phyloP scores from a whole-genome alignment of 2,329 filamentous ascomycete genomes.

The Colletotrichum trifolii region DNA sequence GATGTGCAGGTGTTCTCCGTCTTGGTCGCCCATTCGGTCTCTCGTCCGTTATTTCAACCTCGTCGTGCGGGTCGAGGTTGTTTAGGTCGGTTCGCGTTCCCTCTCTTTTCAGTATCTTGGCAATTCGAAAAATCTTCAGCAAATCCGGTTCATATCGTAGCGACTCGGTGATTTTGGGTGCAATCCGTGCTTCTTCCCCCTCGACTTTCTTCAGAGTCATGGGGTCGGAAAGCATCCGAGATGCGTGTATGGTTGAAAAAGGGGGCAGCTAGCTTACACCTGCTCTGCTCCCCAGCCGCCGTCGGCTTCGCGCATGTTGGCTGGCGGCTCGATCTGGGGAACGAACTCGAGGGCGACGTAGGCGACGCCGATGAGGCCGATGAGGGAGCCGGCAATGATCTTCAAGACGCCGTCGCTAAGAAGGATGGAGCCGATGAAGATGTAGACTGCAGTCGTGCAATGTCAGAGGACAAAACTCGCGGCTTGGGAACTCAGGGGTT shows the following conservation, averaged over 20 bases:
- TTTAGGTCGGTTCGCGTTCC: constrained; percentile 10
- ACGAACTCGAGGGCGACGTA: constrained; percentile 83
- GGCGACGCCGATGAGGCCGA: constrained; percentile 81
- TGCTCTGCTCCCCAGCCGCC: constrained; percentile 82
- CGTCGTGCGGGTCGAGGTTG: not conserved
- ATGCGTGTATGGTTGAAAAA: constrained; percentile 35
- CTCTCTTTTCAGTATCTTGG: constrained; percentile 37
- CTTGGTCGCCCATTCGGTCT: constrained; percentile 7
- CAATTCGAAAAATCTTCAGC: constrained; percentile 34
- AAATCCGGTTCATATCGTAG: constrained; percentile 34
- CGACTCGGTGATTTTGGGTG: constrained; percentile 7
- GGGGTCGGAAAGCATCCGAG: constrained; percentile 23
- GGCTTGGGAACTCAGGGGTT: not conserved
- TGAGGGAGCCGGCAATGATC: constrained; percentile 80
- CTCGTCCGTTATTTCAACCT: constrained; percentile 5
- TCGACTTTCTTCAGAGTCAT: constrained; percentile 16
- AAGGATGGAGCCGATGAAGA: constrained; percentile 91
- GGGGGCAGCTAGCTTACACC: constrained; percentile 61
- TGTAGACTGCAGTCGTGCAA: constrained; percentile 75
- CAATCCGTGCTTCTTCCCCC: constrained; percentile 19
- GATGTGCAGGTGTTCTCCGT: constrained; percentile 5
- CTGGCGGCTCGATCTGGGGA: constrained; percentile 81
- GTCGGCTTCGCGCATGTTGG: constrained; percentile 84
- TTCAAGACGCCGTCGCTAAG: constrained; percentile 75
- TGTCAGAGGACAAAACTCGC: constrained; percentile 16